Percentiles rank a stretch among this genome's conserved stretches.
phyloP scores from a whole-genome alignment of 2,329 filamentous ascomycete species.

The Onygenales sp. region DNA sequence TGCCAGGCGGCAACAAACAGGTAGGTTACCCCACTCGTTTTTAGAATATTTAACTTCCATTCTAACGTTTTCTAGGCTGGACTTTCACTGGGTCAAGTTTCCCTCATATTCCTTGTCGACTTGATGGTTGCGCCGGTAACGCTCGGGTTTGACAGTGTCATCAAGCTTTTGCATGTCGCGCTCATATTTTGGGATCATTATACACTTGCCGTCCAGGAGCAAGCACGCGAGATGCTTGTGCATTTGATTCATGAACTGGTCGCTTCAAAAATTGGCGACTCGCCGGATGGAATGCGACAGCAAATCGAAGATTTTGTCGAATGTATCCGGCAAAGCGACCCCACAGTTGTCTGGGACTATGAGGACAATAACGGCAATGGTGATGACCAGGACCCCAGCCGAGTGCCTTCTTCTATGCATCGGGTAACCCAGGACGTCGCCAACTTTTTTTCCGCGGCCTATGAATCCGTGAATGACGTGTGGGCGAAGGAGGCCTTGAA shows the following conservation, averaged over 20 bases:
- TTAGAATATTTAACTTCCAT: not conserved
- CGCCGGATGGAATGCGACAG: slow-evolving; percentile 56
- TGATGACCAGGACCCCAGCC: slow-evolving; percentile 62
- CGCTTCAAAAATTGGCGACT: slow-evolving; percentile 63
- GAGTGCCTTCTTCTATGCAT: slow-evolving; percentile 81
- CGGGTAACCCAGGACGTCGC: slow-evolving; percentile 73
- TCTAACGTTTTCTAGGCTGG: slow-evolving; percentile 45
- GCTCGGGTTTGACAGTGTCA: slow-evolving; percentile 67
- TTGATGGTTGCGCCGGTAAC: slow-evolving; percentile 89
- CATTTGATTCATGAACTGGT: slow-evolving; percentile 95
- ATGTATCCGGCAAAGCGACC: slow-evolving; percentile 71
- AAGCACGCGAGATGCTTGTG: slow-evolving; percentile 94
- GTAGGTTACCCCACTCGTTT: slow-evolving; percentile 23
- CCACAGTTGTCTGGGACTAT: slow-evolving; percentile 84
- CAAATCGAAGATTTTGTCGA: slow-evolving; percentile 84
- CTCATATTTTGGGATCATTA: slow-evolving; percentile 97
- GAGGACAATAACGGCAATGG: slow-evolving; percentile 77
- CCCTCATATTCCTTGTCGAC: slow-evolving; percentile 87
- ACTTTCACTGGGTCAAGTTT: slow-evolving; percentile 85
- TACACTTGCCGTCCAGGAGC: slow-evolving; percentile 86
- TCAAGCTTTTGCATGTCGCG: slow-evolving; percentile 80
- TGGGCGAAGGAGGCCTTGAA: slow-evolving; percentile 85
- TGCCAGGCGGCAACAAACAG: slow-evolving; percentile 85
- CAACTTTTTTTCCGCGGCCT: slow-evolving; percentile 72
- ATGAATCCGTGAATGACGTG: slow-evolving; percentile 77